Percentiles rank a stretch among this genome's conserved stretches.
Evolutionary conservation across 176 grass and related monocot genomes (phyloP).

Genomic region (Dactylis glomerata): DNA sequence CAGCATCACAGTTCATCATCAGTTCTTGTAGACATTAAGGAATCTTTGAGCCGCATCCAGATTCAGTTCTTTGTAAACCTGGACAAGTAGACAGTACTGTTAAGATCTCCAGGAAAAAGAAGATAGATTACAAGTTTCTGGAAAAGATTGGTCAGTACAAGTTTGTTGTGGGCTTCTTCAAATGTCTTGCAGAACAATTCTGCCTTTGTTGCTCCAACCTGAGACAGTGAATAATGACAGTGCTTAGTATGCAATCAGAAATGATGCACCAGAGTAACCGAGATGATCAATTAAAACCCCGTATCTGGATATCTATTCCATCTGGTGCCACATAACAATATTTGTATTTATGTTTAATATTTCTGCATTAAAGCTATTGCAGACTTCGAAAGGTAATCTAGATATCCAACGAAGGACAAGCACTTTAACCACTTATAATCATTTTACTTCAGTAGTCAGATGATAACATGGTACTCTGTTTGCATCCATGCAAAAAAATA

Average conservation of each 20-base stretch:
- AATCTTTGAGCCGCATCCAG: slow-evolving; percentile 67
- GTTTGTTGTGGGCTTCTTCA: slow-evolving; percentile 64
- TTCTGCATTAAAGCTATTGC: background rate
- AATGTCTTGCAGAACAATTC: slow-evolving; percentile 73
- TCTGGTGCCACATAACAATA: background rate
- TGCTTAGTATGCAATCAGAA: background rate
- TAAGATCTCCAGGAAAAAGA: background rate
- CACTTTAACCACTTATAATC: background rate
- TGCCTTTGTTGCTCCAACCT: slow-evolving; percentile 74
- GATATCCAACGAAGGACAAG: background rate
- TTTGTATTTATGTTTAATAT: background rate
- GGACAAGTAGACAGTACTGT: slow-evolving; percentile 2
- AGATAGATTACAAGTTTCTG: background rate
- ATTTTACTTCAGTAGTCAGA: background rate
- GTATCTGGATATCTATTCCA: background rate
- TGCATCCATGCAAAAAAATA: background rate
- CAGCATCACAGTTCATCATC: slow-evolving; percentile 22
- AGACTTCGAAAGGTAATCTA: background rate
- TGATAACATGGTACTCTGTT: background rate
- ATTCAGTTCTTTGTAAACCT: slow-evolving; percentile 87
- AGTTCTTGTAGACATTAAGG: slow-evolving; percentile 40
- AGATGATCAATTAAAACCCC: background rate
- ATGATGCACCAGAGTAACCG: background rate
- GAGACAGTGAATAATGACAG: background rate
- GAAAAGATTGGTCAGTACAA: slow-evolving; percentile 37